Conservation (phyloP, 371 early-diverging fungal genomes). For the Mortierella sp. region DNA sequence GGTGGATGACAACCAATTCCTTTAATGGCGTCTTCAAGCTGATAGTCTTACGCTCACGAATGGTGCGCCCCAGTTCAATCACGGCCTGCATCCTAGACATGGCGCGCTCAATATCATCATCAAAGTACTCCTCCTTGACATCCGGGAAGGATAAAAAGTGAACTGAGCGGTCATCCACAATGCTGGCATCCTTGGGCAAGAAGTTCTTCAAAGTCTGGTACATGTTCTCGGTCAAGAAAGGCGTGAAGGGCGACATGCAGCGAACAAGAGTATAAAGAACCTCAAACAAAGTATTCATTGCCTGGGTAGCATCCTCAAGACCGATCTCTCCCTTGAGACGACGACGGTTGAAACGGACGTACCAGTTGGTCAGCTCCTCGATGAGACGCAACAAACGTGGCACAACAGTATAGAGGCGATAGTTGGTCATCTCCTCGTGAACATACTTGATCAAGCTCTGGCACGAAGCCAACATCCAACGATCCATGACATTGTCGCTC, state of each 20-base stretch:
- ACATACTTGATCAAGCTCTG: conserved; percentile 95
- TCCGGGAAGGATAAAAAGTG: conserved; percentile 96
- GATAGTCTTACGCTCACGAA: conserved; percentile 96
- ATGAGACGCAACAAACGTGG: conserved; percentile 93
- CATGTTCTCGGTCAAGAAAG: conserved; percentile 98
- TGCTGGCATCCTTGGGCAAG: conserved; percentile 69
- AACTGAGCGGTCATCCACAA: conserved; percentile 87
- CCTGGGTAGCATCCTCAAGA: conserved; percentile 83
- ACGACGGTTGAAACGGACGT: conserved; percentile 99
- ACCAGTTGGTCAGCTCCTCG: conserved; percentile 99
- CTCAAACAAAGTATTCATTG: conserved; percentile 95
- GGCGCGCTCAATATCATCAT: conserved; percentile 94
- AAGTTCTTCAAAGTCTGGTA: conserved; percentile 93
- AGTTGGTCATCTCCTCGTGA: conserved; percentile 93
- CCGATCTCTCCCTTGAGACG: conserved; percentile 97
- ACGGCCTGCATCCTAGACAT: conserved; percentile 97
- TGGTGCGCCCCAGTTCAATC: conserved; percentile 95
- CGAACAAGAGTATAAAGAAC: conserved; percentile 93
- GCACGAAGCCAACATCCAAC: conserved; percentile 96
- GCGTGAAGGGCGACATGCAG: conserved; percentile 99
- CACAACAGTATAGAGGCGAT: conserved; percentile 97
- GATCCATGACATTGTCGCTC: conserved; percentile 95
- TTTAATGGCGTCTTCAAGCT: conserved; percentile 98
- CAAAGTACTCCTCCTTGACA: conserved; percentile 94
- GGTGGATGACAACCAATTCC: conserved; percentile 94